A percentile compares a stretch with the other conserved stretches of the same genome.
phyloP scores from a whole-genome alignment of 108 stramenopile species.

The Nitzschia sp. region DNA sequence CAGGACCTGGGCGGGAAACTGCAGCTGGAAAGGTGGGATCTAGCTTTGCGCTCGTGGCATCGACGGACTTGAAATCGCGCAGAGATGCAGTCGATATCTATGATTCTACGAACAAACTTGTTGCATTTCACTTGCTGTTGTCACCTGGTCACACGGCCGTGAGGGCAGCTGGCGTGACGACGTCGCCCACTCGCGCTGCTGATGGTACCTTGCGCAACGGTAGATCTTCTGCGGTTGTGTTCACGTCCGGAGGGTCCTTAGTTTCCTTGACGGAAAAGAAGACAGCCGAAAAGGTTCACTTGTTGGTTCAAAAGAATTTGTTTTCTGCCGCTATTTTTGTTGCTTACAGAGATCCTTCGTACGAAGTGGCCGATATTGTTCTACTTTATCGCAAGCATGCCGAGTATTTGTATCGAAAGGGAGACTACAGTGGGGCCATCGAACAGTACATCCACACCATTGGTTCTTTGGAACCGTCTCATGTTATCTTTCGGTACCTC shows the following conservation, averaged over 20 bases:
- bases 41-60: conserved; percentile 75
- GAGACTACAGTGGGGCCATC: conserved; percentile 88
- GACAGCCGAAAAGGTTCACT: conserved; percentile 87
- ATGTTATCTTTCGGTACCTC: conserved; percentile 92
- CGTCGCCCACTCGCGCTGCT: conserved; percentile 40
- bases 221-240: conserved; percentile 68
- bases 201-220: conserved; percentile 59
- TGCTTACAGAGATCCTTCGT: conserved; percentile 84
- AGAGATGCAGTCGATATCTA: conserved; percentile 87
- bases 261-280: conserved; percentile 87
- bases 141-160: conserved; percentile 80
- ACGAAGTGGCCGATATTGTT: conserved; percentile 68
- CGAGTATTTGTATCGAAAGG: conserved; percentile 93
- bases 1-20: conserved; percentile 20
- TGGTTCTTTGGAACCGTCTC: conserved; percentile 90
- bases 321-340: conserved; percentile 92
- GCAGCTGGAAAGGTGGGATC: conserved; percentile 31
- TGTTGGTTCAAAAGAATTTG: conserved; percentile 85
- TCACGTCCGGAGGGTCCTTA: conserved; percentile 82
- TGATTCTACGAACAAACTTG: conserved; percentile 81
- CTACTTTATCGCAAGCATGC: conserved; percentile 86
- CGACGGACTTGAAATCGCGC: conserved; percentile 79
- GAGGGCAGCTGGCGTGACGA: conserved; percentile 66
- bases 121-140: conserved; percentile 83
- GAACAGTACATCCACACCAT: conserved; percentile 95